These are phyloP conservation scores for Tillandsia leiboldiana DNA, from an alignment of 176 grass and related monocot genomes.

Conservation along the genomic window DNA sequence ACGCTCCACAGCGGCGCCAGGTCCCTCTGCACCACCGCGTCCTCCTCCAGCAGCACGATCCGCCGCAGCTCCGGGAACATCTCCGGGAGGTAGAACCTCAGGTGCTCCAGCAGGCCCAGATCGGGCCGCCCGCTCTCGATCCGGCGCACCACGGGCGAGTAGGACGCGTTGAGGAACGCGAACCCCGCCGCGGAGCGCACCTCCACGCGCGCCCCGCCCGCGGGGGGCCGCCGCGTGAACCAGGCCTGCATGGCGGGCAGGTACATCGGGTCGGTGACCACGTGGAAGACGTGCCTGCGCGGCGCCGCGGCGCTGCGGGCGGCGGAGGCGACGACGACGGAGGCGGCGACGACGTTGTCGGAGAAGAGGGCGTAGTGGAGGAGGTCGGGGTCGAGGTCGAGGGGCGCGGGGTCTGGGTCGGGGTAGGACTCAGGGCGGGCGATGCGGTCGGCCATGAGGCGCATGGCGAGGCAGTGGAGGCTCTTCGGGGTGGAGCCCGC, in stretches of 20 bases:
- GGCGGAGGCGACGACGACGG: constrained; percentile 71
- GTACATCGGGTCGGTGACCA: constrained; percentile 87
- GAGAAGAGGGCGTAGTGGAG: constrained; percentile 83
- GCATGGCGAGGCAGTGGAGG: constrained; percentile 96
- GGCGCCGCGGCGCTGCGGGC: constrained; percentile 55
- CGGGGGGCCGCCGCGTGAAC: constrained; percentile 54
- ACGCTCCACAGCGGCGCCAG: constrained; percentile 46
- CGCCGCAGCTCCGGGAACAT: constrained; percentile 62
- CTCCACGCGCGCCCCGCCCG: constrained; percentile 67
- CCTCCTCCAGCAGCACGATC: constrained; percentile 81
- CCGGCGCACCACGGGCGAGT: constrained; percentile 71
- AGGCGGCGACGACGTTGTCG: constrained; percentile 75
- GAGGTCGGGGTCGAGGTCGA: constrained; percentile 26
- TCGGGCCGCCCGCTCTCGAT: constrained; percentile 61
- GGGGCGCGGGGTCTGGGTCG: constrained; percentile 1
- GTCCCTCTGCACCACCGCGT: constrained; percentile 94
- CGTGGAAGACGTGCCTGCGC: constrained; percentile 78
- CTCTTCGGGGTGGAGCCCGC: constrained; percentile 83
- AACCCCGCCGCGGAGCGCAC: constrained; percentile 59
- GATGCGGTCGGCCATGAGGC: constrained; percentile 76
- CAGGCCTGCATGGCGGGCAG: constrained; percentile 79
- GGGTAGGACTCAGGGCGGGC: constrained; percentile 38
- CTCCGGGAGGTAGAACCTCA: constrained; percentile 90
- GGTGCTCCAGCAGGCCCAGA: constrained; percentile 50
- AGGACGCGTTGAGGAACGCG: constrained; percentile 60